A percentile compares a stretch with the other conserved stretches of the same genome.
phyloP scores from a whole-genome alignment of 768 basidiomycete genomes.

The Trametes cinnabarina region DNA sequence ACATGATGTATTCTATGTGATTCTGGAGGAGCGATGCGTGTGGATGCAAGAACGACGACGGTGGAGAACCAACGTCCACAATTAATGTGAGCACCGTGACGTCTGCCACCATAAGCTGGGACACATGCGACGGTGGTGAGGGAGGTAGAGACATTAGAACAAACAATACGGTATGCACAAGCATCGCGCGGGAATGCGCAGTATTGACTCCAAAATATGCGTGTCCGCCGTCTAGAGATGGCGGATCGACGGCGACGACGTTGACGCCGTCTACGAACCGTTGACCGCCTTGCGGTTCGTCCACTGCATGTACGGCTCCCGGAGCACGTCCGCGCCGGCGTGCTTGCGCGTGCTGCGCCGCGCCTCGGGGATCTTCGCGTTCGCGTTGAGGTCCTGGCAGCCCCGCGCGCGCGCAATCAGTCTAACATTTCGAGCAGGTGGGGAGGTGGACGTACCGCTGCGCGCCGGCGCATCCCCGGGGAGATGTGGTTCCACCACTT shows the following conservation, averaged over 20 bases:
- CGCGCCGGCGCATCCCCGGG: conserved; percentile 74
- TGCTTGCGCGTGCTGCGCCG: conserved; percentile 70
- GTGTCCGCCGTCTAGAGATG: too few species aligned
- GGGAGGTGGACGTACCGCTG: conserved; percentile 51
- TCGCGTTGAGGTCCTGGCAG: conserved; percentile 63
- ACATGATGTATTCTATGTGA: background rate
- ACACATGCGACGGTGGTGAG: background rate
- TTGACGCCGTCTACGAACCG: conserved; percentile 24
- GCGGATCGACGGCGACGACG: too few species aligned
- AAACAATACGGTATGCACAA: background rate
- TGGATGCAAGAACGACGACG: background rate
- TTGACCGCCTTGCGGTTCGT: conserved; percentile 72
- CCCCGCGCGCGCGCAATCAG: background rate
- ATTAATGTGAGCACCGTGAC: background rate
- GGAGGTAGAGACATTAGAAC: background rate
- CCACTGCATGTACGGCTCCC: conserved; percentile 89
- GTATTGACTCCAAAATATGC: too few species aligned
- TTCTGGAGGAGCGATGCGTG: background rate
- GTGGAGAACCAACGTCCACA: background rate
- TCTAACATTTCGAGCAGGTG: background rate
- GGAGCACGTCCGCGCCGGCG: conserved; percentile 57
- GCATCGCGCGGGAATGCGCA: background rate
- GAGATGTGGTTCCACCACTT: conserved; percentile 86
- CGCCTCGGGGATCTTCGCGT: conserved; percentile 72
- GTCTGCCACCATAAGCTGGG: background rate